Conservation (phyloP, 805 yeast genomes). For the Pichia pseudocactophila region DNA sequence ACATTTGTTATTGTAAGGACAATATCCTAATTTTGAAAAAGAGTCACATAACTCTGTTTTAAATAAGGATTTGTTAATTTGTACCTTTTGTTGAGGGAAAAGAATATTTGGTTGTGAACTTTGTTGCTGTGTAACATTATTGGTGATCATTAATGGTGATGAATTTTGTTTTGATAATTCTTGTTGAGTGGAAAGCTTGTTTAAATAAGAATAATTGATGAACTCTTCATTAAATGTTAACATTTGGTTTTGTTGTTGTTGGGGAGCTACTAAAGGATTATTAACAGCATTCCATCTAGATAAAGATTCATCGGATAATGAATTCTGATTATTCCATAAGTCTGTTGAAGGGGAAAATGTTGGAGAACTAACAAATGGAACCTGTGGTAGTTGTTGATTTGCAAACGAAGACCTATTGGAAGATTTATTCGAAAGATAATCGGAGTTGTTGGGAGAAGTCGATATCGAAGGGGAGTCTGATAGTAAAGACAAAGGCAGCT, state of each 20-base stretch:
- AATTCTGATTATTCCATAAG: background rate
- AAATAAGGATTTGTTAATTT: slow-evolving; percentile 37
- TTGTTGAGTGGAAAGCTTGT: background rate
- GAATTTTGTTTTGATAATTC: background rate
- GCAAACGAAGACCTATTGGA: background rate
- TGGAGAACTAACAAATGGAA: slow-evolving; percentile 1
- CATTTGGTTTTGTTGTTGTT: too few relatives aligned
- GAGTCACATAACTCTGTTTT: slow-evolving; percentile 87
- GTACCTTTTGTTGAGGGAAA: background rate
- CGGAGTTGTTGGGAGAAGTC: background rate
- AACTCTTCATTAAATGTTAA: too few relatives aligned
- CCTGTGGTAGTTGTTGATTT: background rate
- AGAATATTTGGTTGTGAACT: background rate
- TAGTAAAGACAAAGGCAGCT: too few relatives aligned
- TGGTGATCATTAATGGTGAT: background rate
- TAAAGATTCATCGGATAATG: background rate
- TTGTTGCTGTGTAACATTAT: background rate
- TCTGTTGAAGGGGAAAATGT: background rate
- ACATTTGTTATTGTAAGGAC: slow-evolving; percentile 88
- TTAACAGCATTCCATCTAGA: too few relatives aligned
- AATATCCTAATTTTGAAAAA: slow-evolving; percentile 55
- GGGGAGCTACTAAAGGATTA: too few relatives aligned
- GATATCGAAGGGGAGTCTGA: background rate
- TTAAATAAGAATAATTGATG: background rate
- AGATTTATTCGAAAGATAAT: background rate